Base-by-base conservation (phyloP, 2,329 filamentous ascomycete species). In the Ramularia collo-cygni region DNA sequence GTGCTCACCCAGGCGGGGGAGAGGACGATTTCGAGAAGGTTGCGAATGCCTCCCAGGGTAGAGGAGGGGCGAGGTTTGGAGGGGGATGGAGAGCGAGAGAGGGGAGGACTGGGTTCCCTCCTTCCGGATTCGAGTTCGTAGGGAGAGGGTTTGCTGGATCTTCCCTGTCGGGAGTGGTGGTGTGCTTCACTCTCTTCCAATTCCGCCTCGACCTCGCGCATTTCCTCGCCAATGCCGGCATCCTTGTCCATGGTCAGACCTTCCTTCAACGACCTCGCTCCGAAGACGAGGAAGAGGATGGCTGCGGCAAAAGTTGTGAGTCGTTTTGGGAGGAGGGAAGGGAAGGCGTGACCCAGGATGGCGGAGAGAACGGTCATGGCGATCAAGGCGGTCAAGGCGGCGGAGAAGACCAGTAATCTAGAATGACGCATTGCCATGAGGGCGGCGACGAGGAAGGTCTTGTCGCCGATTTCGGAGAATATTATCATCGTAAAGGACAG, bases 361-460 rank as follows among this genome's bases (percentile, higher is more conserved):
- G 92, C 92, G 1, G 92, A 96, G 12, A 98, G 76, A 8, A 96
- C 76, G 0, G 92, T 98, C 92, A 98, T 98, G 28, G 59, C 77
- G 44, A 95, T 77, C 32, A 98, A 73, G 8, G 92, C 93, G 38
- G 82, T 80, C 55, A 95, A 90, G n/a, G 92, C 92, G 6, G 92
- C 88, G 2, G 86, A 85, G 67, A 98, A 98, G 46, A 98, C 92
- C 9, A 96, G 76, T 49, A 95, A 70, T 37, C 92, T 83, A 47
- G 92, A 84, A 57, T 98, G 90, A 62, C 95, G 92, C 92, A 98
- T 98, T 9, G 92, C 92, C 92, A 98, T 98, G 13, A 98, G 77
- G 6, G 89, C 90, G 5, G 92, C 92, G 15, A 98, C 87, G 30
- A 98, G 75, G 70, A 98, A 98, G 0, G 92, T 98, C 69, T 98